Percentiles rank a stretch among this genome's conserved stretches.
These are phyloP conservation scores for Scopulariopsis brevicaulis DNA, from an alignment of 2,329 filamentous ascomycete species.

Conservation along the genomic window DNA sequence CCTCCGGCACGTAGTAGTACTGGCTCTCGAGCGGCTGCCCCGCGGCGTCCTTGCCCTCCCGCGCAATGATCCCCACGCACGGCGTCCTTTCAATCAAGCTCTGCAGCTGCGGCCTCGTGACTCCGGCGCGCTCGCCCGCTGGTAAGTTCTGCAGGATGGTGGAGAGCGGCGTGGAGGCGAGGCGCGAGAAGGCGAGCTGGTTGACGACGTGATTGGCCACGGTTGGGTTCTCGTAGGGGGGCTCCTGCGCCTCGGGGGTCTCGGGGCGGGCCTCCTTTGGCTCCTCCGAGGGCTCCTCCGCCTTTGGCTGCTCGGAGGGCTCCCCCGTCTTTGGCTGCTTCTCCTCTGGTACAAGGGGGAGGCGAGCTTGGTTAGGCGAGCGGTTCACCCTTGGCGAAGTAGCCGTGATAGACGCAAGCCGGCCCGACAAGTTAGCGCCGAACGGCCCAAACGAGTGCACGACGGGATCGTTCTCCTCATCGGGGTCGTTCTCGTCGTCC, in stretches of 20 bases:
- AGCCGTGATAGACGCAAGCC: slow-evolving; percentile 67
- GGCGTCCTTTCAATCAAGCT: slow-evolving; percentile 59
- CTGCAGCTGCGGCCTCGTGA: slow-evolving; percentile 55
- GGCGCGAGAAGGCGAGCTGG: slow-evolving; percentile 86
- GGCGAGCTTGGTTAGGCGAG: slow-evolving; percentile 9
- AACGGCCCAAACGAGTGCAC: slow-evolving; percentile 88
- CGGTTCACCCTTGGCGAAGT: slow-evolving; percentile 43
- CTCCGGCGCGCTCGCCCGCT: slow-evolving; percentile 42
- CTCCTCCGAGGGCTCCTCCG: too few relatives aligned
- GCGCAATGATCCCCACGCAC: slow-evolving; percentile 79
- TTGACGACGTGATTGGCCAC: slow-evolving; percentile 77
- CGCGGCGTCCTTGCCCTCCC: slow-evolving; percentile 91
- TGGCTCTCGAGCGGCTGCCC: slow-evolving; percentile 90
- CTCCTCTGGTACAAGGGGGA: slow-evolving; percentile 9
- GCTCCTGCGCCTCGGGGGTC: neutral
- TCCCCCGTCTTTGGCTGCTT: slow-evolving; percentile 6
- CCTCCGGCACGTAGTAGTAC: slow-evolving; percentile 90
- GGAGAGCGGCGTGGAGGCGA: slow-evolving; percentile 84
- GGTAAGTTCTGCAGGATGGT: slow-evolving; percentile 84
- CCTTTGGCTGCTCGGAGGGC: neutral
- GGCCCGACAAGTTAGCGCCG: slow-evolving; percentile 72
- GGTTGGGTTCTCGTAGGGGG: slow-evolving; percentile 11
- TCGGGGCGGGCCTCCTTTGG: slow-evolving; percentile 1
- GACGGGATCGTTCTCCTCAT: slow-evolving; percentile 91
- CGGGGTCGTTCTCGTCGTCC: slow-evolving; percentile 60